Conservation (phyloP, 2,329 filamentous ascomycete species). For the Paraconiothyrium sp. region DNA sequence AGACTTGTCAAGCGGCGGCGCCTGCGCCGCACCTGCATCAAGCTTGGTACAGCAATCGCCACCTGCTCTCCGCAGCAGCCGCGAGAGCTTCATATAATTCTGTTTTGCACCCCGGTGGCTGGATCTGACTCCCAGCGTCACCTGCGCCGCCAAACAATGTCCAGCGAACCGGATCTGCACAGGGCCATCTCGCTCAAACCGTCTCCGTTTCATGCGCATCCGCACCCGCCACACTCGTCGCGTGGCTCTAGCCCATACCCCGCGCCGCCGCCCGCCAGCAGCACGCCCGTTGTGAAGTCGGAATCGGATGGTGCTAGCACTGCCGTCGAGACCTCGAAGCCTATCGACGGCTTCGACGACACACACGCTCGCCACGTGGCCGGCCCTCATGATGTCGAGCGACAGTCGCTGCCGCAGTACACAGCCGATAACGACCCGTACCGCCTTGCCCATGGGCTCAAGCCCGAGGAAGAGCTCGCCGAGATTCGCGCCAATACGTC, state of each 20-base stretch:
- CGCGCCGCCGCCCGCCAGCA: constrained; percentile 21
- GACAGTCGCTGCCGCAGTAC: constrained; percentile 65
- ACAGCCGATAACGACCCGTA: constrained; percentile 80
- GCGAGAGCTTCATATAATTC: not conserved
- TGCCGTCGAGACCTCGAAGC: constrained; percentile 47
- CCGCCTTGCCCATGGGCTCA: constrained; percentile 78
- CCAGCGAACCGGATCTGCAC: constrained; percentile 57
- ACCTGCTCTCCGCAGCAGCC: not conserved
- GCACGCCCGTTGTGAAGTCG: constrained; percentile 29
- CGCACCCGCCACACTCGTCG: constrained; percentile 35
- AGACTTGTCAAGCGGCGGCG: not conserved
- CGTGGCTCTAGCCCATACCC: constrained; percentile 43
- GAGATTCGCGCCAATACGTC: constrained; percentile 83
- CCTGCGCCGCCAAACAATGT: constrained; percentile 31
- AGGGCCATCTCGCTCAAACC: constrained; percentile 60
- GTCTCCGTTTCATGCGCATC: constrained; percentile 54
- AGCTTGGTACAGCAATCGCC: not conserved
- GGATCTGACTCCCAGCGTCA: not conserved
- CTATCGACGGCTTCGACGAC: constrained; percentile 40
- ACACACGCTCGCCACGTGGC: constrained; percentile 48
- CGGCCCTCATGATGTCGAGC: constrained; percentile 53
- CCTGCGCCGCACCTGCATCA: constrained; percentile 1
- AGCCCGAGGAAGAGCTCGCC: constrained; percentile 78
- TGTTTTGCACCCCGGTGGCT: not conserved
- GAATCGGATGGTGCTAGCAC: constrained; percentile 50